phyloP scores from a whole-genome alignment of 2,329 filamentous ascomycete species.

The Dryadomyces sulphureus region DNA sequence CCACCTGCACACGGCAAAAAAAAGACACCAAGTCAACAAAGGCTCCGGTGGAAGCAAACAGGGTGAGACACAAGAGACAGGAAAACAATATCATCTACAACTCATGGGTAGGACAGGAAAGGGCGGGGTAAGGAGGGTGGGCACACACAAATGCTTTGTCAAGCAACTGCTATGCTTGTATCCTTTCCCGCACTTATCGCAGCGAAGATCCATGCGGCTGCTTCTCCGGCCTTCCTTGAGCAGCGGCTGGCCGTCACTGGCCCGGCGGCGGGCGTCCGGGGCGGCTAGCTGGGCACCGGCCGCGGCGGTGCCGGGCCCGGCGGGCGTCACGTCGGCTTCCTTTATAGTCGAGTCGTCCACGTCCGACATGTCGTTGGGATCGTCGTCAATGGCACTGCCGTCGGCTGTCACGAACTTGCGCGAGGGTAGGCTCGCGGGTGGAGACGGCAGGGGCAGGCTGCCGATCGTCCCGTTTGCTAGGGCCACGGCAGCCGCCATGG shows the following conservation, averaged over 20 bases:
- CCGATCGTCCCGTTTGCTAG: slow-evolving; percentile 20
- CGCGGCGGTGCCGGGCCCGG: too few species aligned
- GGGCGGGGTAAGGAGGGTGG: slow-evolving; percentile 28
- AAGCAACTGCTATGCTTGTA: slow-evolving; percentile 99
- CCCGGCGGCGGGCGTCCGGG: slow-evolving; percentile 41
- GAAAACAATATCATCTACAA: slow-evolving; percentile 16
- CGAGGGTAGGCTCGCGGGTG: slow-evolving; percentile 53
- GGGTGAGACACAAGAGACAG: not conserved
- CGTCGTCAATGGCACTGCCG: slow-evolving; percentile 54
- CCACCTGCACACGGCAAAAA: slow-evolving; percentile 63
- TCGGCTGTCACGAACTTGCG: slow-evolving; percentile 33
- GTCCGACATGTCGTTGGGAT: slow-evolving; percentile 45
- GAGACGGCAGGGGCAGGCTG: slow-evolving; percentile 47
- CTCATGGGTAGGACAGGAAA: slow-evolving; percentile 20
- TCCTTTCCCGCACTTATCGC: slow-evolving; percentile 96
- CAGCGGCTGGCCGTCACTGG: slow-evolving; percentile 78
- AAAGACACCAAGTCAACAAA: slow-evolving; percentile 22
- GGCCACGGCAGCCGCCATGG: slow-evolving; percentile 7
- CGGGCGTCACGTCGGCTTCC: too few species aligned
- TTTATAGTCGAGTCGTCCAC: too few species aligned
- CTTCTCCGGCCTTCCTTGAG: slow-evolving; percentile 69
- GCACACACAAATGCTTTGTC: slow-evolving; percentile 98
- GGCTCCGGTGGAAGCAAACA: too few species aligned
- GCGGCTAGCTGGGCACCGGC: too few species aligned
- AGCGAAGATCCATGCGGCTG: slow-evolving; percentile 76